Conservation (phyloP, 768 basidiomycete genomes). For the Tricholoma hemisulphureum region DNA sequence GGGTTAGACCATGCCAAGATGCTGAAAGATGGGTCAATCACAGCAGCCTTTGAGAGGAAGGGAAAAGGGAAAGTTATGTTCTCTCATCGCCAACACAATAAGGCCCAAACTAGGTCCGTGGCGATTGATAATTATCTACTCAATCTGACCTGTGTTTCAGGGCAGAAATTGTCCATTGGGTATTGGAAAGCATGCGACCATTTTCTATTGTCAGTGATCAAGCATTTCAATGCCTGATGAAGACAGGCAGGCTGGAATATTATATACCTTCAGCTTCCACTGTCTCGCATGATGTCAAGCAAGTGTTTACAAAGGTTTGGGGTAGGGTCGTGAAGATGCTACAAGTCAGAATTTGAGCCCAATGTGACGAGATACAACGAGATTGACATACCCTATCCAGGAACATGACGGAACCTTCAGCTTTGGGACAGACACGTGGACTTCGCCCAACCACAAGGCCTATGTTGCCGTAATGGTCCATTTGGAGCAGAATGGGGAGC, state of each 20-base stretch:
- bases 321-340: background rate
- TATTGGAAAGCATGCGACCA: too few relatives aligned
- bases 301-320: background rate
- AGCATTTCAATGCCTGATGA: too few relatives aligned
- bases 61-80: conserved; percentile 29
- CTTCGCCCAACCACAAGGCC: too few relatives aligned
- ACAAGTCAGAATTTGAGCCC: background rate
- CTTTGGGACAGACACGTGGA: background rate
- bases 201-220: too few relatives aligned
- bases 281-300: background rate
- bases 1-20: conserved; percentile 7
- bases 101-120: conserved; percentile 3
- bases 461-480: too few relatives aligned
- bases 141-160: background rate
- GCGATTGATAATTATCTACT: too few relatives aligned
- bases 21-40: conserved; percentile 21
- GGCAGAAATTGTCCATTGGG: too few relatives aligned
- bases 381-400: background rate
- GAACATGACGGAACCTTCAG: background rate
- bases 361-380: background rate
- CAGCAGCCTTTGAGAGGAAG: conserved; percentile 25
- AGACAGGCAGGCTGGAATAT: too few relatives aligned
- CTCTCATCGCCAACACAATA: conserved; percentile 20
- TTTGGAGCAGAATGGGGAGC: too few relatives aligned
- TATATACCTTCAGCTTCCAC: too few relatives aligned